Base-by-base conservation (phyloP, 805 yeast species). In the Cyberlindnera bimundalis region DNA sequence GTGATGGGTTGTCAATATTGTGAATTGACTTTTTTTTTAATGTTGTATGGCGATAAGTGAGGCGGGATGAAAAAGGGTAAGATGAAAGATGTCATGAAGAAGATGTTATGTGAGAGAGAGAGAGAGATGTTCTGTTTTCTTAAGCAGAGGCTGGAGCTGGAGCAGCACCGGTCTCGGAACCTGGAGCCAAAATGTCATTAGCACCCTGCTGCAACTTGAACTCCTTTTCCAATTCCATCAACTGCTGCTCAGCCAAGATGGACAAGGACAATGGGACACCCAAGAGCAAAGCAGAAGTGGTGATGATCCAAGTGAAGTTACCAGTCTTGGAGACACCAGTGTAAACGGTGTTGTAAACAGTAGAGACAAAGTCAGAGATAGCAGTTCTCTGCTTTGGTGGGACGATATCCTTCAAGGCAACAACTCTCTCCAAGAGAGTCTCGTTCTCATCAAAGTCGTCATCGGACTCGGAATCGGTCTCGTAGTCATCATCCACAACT, bases 261-360 rank as follows among this genome's bases (percentile, higher is more conserved):
- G 96, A 83, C 56, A 93, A 72, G 8, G 96, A 81, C 55, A 87
- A 74, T 50, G 99, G 99, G 34, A 89, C 95, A 62, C 96, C 97
- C 55, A 93, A 71, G 48, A 93, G 75, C 55, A 93, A 69, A 30
- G 86, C 80, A 30, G 93, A 77, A 11, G 98, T 81, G 11, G 96
- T 80, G 42, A 87, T 50, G 46, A 84, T 75, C 98, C 98, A 93
- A 52, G 90, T 73, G 29, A 84, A 69, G 53, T 76, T 74, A 46
- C 96, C 96, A 46, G 85, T 71, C 51, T 78, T 79, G 46, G 70
- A 58, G 40, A 80, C 67, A 26, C 78, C 72, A 25, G 71, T 43
- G 42, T 66, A 64, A 28, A 79, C 55, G 29, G 76, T 65, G 31
- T 70, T 62, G 45, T 65, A 53, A 14, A 67, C 54, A 20, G 64